These are phyloP conservation scores for Raffaelea albimanens DNA, from an alignment of 2,329 filamentous ascomycete genomes.

Conservation along the genomic window DNA sequence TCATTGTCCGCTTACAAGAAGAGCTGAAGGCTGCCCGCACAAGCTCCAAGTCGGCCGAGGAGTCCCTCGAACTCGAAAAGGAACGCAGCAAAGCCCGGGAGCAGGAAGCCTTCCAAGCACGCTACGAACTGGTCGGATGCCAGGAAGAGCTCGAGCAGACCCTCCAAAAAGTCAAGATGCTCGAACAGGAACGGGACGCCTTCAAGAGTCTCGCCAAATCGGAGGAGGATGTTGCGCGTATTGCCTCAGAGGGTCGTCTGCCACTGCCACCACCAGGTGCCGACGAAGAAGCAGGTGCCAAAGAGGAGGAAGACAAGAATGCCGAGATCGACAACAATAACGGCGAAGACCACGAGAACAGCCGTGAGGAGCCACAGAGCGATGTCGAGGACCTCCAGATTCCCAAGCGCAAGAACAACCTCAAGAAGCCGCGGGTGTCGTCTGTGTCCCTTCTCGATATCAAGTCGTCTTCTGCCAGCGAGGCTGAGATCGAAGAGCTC, in stretches of 20 bases:
- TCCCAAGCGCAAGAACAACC: constrained; percentile 42
- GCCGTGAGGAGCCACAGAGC: too few species aligned
- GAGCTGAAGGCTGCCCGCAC: constrained; percentile 56
- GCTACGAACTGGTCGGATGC: constrained; percentile 54
- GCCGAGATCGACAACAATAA: not conserved
- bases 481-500: constrained; percentile 50
- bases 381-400: constrained; percentile 28
- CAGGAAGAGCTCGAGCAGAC: constrained; percentile 60
- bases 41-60: constrained; percentile 45
- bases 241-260: constrained; percentile 62
- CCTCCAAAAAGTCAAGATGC: constrained; percentile 50
- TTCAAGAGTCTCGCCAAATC: constrained; percentile 63
- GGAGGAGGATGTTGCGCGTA: constrained; percentile 58
- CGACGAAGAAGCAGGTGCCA: constrained; percentile 36
- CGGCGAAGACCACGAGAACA: not conserved
- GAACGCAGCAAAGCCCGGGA: constrained; percentile 51
- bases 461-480: constrained; percentile 43
- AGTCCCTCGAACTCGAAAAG: constrained; percentile 53
- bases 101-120: constrained; percentile 59
- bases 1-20: constrained; percentile 62
- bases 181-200: constrained; percentile 67
- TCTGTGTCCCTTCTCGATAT: constrained; percentile 38
- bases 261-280: constrained; percentile 46
- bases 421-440: constrained; percentile 31
- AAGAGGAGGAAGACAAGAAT: constrained; percentile 37